Conservation (phyloP, 768 basidiomycete species). For the Kwoniella newhampshirensis region DNA sequence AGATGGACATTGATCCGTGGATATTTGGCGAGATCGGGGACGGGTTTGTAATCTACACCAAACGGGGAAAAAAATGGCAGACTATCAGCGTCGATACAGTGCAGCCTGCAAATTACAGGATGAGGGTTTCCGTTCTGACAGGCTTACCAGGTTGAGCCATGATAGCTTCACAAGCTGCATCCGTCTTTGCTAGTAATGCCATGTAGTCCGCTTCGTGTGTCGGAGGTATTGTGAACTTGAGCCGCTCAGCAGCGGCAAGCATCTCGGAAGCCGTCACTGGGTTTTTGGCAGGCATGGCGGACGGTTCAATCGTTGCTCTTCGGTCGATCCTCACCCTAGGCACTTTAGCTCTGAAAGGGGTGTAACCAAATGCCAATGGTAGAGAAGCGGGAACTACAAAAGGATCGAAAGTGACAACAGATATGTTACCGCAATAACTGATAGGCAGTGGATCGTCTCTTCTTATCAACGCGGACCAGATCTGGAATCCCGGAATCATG, state of each 20-base stretch:
- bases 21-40: conserved; percentile 24
- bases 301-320: too few relatives aligned
- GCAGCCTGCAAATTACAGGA: background rate
- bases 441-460: too few relatives aligned
- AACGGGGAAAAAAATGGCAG: background rate
- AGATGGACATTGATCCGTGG: conserved; percentile 40
- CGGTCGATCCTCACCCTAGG: too few relatives aligned
- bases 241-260: conserved; percentile 19
- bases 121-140: background rate
- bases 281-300: conserved; percentile 1
- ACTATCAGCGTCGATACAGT: background rate
- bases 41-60: conserved; percentile 37
- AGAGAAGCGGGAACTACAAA: too few relatives aligned
- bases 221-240: conserved; percentile 27
- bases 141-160: conserved; percentile 22
- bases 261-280: conserved; percentile 3
- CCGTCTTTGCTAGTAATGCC: conserved; percentile 31
- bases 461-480: too few relatives aligned
- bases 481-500: too few relatives aligned
- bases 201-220: conserved; percentile 36
- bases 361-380: too few relatives aligned
- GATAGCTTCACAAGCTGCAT: conserved; percentile 19
- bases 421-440: too few relatives aligned
- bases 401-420: too few relatives aligned
- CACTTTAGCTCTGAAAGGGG: too few relatives aligned